These are phyloP conservation scores for Yamagishiella unicocca DNA, from an alignment of 139 green algal genomes.

Conservation along the genomic window DNA sequence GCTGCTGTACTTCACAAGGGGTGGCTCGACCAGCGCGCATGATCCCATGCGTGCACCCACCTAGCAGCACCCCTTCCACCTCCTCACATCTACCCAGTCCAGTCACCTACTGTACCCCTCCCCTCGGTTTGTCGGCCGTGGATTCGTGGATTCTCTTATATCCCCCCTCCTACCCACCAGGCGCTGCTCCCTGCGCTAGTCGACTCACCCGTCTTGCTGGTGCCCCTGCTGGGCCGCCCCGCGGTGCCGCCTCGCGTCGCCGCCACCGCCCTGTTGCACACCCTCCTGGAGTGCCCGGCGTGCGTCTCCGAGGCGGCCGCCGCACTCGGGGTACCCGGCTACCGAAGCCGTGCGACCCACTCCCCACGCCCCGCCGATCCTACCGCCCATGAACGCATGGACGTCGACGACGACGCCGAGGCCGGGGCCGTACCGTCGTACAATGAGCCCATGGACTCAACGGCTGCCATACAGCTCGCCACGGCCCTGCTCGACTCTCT, in stretches of 20 bases:
- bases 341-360: too few relatives aligned
- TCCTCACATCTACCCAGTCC: too few relatives aligned
- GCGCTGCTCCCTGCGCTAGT: constrained; percentile 20
- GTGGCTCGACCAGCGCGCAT: too few relatives aligned
- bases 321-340: neutral
- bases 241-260: neutral
- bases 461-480: neutral
- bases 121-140: too few relatives aligned
- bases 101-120: too few relatives aligned
- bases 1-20: too few relatives aligned
- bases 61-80: neutral
- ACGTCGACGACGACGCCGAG: too few relatives aligned
- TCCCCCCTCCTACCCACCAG: too few relatives aligned
- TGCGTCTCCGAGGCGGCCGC: neutral
- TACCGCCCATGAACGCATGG: too few relatives aligned
- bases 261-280: constrained; percentile 10
- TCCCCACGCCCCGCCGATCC: too few relatives aligned
- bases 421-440: too few relatives aligned
- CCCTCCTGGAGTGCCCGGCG: neutral
- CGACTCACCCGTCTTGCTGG: neutral
- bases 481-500: neutral
- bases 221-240: constrained; percentile 14
- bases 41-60: neutral
- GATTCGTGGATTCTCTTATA: too few relatives aligned
- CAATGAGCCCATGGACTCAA: neutral